phyloP scores from a whole-genome alignment of 2,329 filamentous ascomycete species.

The Stemphylium beticola region DNA sequence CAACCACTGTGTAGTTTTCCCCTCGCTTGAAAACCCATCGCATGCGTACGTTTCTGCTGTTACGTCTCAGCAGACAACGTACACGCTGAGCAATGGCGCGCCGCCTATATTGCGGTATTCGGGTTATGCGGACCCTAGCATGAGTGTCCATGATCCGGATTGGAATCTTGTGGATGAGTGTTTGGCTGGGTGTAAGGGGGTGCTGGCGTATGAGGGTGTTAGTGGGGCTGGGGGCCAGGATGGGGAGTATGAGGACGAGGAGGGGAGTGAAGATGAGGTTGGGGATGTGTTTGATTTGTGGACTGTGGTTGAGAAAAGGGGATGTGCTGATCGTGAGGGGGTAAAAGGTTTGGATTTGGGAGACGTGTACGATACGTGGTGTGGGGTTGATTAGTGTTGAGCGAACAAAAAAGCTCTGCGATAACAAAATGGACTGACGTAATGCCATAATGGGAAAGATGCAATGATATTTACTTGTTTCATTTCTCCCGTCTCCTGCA shows the following conservation, averaged over 20 bases:
- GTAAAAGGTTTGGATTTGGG: constrained; percentile 2
- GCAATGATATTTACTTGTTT: neutral
- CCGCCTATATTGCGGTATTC: constrained; percentile 18
- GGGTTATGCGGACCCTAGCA: constrained; percentile 16
- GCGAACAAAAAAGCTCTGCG: neutral
- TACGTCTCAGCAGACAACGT: neutral
- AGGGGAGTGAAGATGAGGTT: neutral
- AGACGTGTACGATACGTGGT: constrained; percentile 11
- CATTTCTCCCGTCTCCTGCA: neutral
- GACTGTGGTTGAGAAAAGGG: constrained; percentile 14
- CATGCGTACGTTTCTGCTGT: neutral
- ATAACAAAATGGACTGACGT: too few species aligned
- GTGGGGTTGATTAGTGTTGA: neutral
- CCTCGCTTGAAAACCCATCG: neutral
- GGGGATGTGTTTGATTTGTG: constrained; percentile 28
- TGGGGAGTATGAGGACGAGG: constrained; percentile 6
- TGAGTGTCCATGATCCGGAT: constrained; percentile 4
- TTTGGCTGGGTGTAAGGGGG: constrained; percentile 19
- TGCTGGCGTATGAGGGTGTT: constrained; percentile 18
- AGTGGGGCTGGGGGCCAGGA: neutral
- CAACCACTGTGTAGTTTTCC: neutral
- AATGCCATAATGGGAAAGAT: too few species aligned
- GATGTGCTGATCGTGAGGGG: neutral
- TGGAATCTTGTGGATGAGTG: constrained; percentile 26
- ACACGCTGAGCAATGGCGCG: constrained; percentile 20